These are phyloP conservation scores for Quillaja saponaria DNA, from an alignment of 306 rosid species.

Conservation along the genomic window DNA sequence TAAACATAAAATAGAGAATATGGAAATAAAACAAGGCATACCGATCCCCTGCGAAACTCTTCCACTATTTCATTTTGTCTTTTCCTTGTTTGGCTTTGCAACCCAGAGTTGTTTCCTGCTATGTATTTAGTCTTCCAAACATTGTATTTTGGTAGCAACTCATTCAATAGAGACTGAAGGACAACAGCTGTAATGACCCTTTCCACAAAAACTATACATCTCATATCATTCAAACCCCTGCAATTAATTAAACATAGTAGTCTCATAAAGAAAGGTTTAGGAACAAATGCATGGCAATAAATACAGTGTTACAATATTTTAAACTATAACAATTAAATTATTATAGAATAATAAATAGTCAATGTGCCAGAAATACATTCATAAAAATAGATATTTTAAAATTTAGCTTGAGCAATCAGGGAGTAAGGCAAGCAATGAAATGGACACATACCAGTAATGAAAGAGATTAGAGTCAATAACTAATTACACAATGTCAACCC, in stretches of 20 bases:
- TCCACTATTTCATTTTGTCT: conserved; percentile 73
- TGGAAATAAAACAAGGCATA: conserved; percentile 32
- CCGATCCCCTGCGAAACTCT: conserved; percentile 77
- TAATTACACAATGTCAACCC: too few relatives aligned
- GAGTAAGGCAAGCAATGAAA: conserved; percentile 2
- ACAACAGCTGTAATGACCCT: conserved; percentile 76
- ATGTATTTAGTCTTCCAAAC: conserved; percentile 73
- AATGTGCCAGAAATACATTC: neutral
- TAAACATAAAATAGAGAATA: conserved; percentile 4
- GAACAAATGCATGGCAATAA: conserved; percentile 3
- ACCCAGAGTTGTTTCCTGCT: conserved; percentile 53
- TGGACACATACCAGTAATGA: neutral
- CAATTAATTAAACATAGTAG: neutral
- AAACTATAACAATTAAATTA: neutral
- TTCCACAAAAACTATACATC: conserved; percentile 85
- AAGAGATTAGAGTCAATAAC: too few relatives aligned
- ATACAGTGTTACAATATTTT: neutral
- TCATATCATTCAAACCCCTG: conserved; percentile 60
- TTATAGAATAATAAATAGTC: neutral
- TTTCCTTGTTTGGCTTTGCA: conserved; percentile 61
- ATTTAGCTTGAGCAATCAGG: neutral
- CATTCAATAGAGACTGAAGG: conserved; percentile 51
- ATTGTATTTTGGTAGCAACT: conserved; percentile 58
- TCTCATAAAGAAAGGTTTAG: conserved; percentile 20
- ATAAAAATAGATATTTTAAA: conserved; percentile 5